Evolutionary conservation across 192 early-diverging fungal genomes (phyloP).

Genomic region (Umbelopsis ramanniana): DNA sequence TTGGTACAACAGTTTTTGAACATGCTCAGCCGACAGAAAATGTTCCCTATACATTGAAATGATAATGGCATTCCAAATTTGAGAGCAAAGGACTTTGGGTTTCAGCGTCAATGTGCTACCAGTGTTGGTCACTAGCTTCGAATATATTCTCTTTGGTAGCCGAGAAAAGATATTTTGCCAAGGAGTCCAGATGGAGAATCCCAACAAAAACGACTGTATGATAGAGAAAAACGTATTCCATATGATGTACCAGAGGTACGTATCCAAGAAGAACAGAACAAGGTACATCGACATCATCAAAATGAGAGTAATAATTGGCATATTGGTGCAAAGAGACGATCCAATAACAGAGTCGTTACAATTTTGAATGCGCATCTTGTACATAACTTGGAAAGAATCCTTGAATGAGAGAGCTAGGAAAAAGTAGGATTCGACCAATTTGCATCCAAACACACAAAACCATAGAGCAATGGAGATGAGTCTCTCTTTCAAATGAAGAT

Average conservation of each 20-base stretch:
- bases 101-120: conserved; percentile 73
- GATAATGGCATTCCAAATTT: conserved; percentile 85
- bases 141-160: conserved; percentile 79
- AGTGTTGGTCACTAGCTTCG: conserved; percentile 69
- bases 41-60: conserved; percentile 86
- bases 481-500: conserved; percentile 66
- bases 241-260: conserved; percentile 88
- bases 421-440: conserved; percentile 82
- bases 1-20: conserved; percentile 77
- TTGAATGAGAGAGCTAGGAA: conserved; percentile 82
- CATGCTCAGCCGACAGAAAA: conserved; percentile 72
- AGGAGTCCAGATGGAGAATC: conserved; percentile 81
- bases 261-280: conserved; percentile 83
- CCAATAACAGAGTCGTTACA: conserved; percentile 67
- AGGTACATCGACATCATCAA: conserved; percentile 78
- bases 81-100: conserved; percentile 81
- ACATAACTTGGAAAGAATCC: conserved; percentile 66
- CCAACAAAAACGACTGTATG: conserved; percentile 72
- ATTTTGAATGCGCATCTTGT: conserved; percentile 48
- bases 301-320: conserved; percentile 68
- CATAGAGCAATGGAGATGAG: conserved; percentile 73
- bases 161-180: conserved; percentile 83
- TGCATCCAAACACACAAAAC: conserved; percentile 75
- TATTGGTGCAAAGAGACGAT: conserved; percentile 62
- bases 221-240: conserved; percentile 86